Conservation (phyloP, 75 land plant species). For the Sequoiadendron giganteum region DNA sequence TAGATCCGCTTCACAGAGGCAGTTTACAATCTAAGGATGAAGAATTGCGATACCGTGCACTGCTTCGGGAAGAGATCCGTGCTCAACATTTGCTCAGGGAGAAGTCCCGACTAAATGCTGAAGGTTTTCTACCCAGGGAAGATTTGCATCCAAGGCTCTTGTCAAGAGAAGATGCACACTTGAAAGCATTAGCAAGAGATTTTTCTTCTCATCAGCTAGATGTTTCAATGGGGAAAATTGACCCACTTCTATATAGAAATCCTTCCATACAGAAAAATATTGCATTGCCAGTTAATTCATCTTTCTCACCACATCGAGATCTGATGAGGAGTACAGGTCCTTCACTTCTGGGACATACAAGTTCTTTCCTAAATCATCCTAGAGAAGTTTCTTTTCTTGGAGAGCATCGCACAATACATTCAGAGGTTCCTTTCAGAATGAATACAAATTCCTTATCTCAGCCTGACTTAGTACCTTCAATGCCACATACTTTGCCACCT, state of each 20-base stretch:
- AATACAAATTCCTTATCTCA: not conserved
- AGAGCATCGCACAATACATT: not conserved
- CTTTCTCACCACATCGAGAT: not conserved
- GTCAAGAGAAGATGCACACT: slow-evolving; percentile 5
- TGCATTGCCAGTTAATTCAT: slow-evolving; percentile 1
- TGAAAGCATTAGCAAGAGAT: not conserved
- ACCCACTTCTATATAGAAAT: slow-evolving; percentile 8
- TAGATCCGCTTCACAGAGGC: slow-evolving; percentile 1
- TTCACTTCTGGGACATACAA: not conserved
- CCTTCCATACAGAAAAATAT: not conserved
- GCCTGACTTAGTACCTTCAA: not conserved
- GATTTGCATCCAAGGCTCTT: slow-evolving; percentile 6
- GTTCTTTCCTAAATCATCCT: not conserved
- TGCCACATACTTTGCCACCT: not conserved
- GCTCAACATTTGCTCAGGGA: slow-evolving; percentile 3
- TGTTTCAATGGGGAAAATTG: not conserved
- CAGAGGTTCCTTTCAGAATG: slow-evolving; percentile 1
- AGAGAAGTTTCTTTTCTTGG: not conserved
- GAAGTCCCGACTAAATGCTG: not conserved
- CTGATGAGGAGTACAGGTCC: slow-evolving; percentile 4
- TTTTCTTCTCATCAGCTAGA: slow-evolving; percentile 2
- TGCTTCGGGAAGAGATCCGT: not conserved
- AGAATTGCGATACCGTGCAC: not conserved
- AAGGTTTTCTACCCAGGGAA: slow-evolving; percentile 2
- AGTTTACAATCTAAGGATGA: not conserved